Percentiles rank a stretch among this genome's conserved stretches.
Evolutionary conservation across 306 rosid species (phyloP).

Genomic region (Rosa chinensis): DNA sequence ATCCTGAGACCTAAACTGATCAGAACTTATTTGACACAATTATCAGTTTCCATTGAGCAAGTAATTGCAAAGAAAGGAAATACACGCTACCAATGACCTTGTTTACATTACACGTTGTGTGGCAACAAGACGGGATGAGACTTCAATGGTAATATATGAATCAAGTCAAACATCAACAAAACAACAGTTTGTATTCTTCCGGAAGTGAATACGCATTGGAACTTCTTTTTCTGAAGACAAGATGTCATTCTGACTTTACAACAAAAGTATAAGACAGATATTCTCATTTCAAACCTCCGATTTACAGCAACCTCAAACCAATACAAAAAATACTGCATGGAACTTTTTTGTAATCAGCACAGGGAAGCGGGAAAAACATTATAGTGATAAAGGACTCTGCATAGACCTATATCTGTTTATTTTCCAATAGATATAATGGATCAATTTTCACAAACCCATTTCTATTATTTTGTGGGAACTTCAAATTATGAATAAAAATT

Average conservation of each 20-base stretch:
- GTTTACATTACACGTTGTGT: neutral
- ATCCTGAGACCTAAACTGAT: neutral
- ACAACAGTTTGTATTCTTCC: neutral
- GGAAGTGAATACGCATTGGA: neutral
- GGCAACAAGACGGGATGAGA: neutral
- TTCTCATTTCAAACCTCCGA: neutral
- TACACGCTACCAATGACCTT: neutral
- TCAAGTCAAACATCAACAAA: neutral
- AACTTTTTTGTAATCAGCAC: neutral
- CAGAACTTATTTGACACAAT: neutral
- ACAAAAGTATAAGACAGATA: neutral
- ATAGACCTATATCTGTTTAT: neutral
- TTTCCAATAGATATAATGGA: neutral
- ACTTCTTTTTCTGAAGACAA: neutral
- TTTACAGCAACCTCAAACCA: neutral
- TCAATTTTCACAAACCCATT: neutral
- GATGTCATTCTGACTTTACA: neutral
- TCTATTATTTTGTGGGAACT: neutral
- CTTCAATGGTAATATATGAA: neutral
- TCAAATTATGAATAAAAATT: neutral
- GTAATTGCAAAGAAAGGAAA: neutral
- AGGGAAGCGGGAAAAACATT: neutral
- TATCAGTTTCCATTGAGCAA: neutral
- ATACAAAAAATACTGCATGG: neutral
- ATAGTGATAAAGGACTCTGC: neutral